Evolutionary conservation across 345 rosid species (phyloP), one percentile per base, ranked within the genome.

Genomic region (Lepidium africanum): DNA sequence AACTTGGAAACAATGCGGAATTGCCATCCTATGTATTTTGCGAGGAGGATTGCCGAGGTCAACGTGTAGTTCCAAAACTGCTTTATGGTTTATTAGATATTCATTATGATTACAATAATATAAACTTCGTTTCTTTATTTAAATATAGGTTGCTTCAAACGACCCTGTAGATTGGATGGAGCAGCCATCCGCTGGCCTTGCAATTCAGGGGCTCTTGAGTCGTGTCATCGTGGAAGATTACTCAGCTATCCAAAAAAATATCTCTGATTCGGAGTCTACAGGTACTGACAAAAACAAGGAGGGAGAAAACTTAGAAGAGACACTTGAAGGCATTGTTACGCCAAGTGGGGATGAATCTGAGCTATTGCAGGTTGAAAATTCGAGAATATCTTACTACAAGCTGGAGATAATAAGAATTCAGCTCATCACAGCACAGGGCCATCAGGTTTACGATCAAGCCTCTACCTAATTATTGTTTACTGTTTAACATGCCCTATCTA

Each of bases 11-110:
- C 96, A 0, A 84, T 90, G 99, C 84, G 89, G 37, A 76, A 77
- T 75, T 87, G 96, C 63, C 99, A 94, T 81, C 99, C 99, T 39
- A 83, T 86, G 88, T 84, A 77, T 76, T 94, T 91, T 74, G 97
- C 97, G 14, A 83, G 81, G 77, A 90, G 68, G 79, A 74, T 94
- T 59, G 59, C 90, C 39, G 84, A 85, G 97, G 69, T 72, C 57
- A 30, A 27, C 15, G 45, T 42, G 30, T 59, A 33, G 46, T 59
- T 38, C 39, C 13, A 53, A 11, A 17, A 3, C 0, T 30, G 21
- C 12, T 38, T 33, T 46, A 1, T 59, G 12, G 7, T 70, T 40
- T 49, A 23, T 57, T 23, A 15, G 9, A 52, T 5, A 5, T 38
- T 17, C 27, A 50, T 6, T 25, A 27, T 13, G 23, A 62, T 46